phyloP scores from a whole-genome alignment of 176 grass and related monocot species.

The Musa beccarii region DNA sequence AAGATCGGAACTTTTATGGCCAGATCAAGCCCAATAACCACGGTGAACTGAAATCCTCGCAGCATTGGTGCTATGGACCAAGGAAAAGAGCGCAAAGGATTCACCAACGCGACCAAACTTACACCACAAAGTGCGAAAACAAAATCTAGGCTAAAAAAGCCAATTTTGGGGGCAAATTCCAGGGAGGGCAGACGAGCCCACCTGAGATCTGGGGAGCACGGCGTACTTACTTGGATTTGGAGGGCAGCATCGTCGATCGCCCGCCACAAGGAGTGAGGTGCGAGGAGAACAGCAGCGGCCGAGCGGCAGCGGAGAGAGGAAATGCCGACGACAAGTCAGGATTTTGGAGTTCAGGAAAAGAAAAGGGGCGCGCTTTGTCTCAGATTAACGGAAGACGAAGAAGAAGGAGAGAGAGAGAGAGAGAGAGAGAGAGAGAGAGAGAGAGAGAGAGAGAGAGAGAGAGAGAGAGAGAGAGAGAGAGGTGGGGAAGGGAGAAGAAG shows the following conservation, averaged over 20 bases:
- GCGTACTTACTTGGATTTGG: conserved; percentile 37
- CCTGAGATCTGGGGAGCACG: background rate
- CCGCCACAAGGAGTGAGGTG: background rate
- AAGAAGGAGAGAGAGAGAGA: background rate
- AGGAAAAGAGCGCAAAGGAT: background rate
- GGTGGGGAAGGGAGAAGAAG: background rate
- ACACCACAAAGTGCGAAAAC: background rate
- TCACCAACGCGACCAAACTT: background rate
- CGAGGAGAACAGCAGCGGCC: background rate
- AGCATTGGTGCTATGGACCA: background rate
- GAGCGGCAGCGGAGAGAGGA: background rate
- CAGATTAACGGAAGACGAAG: background rate
- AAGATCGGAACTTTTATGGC: background rate
- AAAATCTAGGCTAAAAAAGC: background rate
- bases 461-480: background rate
- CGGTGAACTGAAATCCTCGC: background rate
- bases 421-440: background rate
- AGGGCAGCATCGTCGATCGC: conserved; percentile 46
- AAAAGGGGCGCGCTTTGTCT: background rate
- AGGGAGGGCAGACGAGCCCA: background rate
- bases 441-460: background rate
- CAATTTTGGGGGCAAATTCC: conserved; percentile 4
- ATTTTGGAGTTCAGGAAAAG: background rate
- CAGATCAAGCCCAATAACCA: background rate
- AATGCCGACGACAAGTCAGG: background rate